Conservation (phyloP, 2,329 filamentous ascomycete genomes). For the Apiospora pterosperma region DNA sequence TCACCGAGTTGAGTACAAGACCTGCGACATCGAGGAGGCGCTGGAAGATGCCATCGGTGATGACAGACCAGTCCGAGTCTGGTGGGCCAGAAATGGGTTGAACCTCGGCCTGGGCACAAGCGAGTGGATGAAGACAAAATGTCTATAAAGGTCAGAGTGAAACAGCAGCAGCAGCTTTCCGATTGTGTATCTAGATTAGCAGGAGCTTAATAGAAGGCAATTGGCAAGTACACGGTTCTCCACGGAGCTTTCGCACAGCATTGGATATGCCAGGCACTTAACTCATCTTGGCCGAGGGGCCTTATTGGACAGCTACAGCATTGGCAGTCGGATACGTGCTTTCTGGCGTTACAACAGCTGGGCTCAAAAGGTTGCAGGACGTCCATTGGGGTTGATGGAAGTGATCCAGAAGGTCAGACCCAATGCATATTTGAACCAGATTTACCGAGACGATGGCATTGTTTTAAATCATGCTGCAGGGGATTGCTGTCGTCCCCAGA, state of each 20-base stretch:
- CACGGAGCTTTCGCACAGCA: background rate
- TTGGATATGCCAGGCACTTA: background rate
- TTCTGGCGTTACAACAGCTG: no score
- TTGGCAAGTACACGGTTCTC: background rate
- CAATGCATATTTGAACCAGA: background rate
- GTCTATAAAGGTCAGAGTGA: constrained; percentile 45
- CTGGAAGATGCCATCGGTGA: constrained; percentile 80
- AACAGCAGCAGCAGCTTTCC: background rate
- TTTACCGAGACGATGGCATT: background rate
- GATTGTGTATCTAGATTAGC: background rate
- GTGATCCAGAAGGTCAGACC: background rate
- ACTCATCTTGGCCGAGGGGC: background rate
- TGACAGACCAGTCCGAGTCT: constrained; percentile 70
- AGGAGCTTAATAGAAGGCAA: background rate
- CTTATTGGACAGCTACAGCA: background rate
- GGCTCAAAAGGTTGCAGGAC: background rate
- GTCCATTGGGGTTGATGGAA: background rate
- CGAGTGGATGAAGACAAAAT: constrained; percentile 84
- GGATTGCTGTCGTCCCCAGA: background rate
- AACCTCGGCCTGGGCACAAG: constrained; percentile 79
- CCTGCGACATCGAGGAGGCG: constrained; percentile 92
- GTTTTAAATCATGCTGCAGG: background rate
- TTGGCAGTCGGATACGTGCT: no score
- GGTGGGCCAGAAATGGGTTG: constrained; percentile 85
- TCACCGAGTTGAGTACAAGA: constrained; percentile 84